These are phyloP conservation scores for Cucurbita pepo DNA, from an alignment of 306 rosid genomes.

Conservation along the genomic window DNA sequence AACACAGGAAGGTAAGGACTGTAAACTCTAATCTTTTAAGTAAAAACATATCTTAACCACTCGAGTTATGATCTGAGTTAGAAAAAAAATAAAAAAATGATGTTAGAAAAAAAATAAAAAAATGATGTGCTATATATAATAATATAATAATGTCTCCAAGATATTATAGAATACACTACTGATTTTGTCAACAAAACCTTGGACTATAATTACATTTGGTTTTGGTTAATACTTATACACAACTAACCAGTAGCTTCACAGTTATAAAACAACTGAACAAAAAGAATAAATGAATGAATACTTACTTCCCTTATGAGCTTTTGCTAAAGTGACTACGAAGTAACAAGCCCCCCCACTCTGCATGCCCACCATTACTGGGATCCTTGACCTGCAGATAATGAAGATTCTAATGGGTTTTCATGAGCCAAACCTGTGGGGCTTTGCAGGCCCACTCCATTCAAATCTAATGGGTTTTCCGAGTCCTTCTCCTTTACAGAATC, in stretches of 20 bases:
- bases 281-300: not conserved
- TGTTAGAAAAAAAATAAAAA: no score
- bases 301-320: not conserved
- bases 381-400: not conserved
- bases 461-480: not conserved
- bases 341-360: not conserved
- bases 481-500: not conserved
- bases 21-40: no score
- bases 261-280: not conserved
- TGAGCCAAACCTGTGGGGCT: not conserved
- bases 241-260: not conserved
- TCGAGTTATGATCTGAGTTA: no score
- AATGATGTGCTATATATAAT: no score
- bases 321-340: not conserved
- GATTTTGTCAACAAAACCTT: not conserved
- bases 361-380: not conserved
- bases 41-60: no score
- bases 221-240: not conserved
- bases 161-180: not conserved
- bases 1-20: no score
- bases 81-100: no score
- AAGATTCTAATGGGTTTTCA: not conserved
- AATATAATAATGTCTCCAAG: not conserved
- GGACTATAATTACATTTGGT: not conserved
- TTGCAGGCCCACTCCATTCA: not conserved